Percentiles rank a stretch among this genome's conserved stretches.
Evolutionary conservation across 1,284 basidiomycete genomes (phyloP).

Genomic region (Meira nashicola): DNA sequence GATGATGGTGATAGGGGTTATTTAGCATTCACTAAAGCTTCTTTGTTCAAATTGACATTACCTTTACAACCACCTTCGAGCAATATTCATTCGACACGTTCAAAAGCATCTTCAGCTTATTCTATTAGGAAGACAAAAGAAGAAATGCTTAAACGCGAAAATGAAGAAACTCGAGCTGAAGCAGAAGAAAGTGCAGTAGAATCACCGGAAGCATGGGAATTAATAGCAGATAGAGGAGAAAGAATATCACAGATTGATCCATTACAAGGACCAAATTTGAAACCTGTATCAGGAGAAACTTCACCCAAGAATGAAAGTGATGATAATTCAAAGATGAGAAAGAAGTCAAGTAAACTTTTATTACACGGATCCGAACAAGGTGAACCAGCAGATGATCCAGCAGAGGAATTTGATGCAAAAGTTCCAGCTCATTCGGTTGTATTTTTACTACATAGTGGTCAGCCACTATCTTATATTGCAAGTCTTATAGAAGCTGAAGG

Average conservation of each 20-base stretch:
- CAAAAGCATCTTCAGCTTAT: slow-evolving; percentile 16
- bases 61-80: slow-evolving; percentile 11
- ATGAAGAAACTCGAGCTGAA: slow-evolving; percentile 1
- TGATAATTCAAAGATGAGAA: not conserved
- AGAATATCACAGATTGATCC: slow-evolving; percentile 14
- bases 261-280: slow-evolving; percentile 2
- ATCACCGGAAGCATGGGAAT: slow-evolving; percentile 14
- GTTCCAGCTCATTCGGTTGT: slow-evolving; percentile 40
- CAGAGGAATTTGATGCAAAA: slow-evolving; percentile 36
- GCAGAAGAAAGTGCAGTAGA: not conserved
- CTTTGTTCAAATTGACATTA: slow-evolving; percentile 35
- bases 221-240: slow-evolving; percentile 12
- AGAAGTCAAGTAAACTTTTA: slow-evolving; percentile 14
- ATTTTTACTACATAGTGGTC: slow-evolving; percentile 37
- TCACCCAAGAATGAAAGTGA: not conserved
- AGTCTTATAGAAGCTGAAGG: slow-evolving; percentile 39
- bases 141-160: not conserved
- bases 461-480: slow-evolving; percentile 41
- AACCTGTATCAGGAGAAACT: not conserved
- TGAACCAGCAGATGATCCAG: slow-evolving; percentile 28
- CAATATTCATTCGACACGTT: slow-evolving; percentile 11
- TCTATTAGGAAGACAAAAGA: slow-evolving; percentile 6
- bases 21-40: slow-evolving; percentile 41
- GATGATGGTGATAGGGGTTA: slow-evolving; percentile 20
- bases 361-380: slow-evolving; percentile 29